A percentile compares a stretch with the other conserved stretches of the same genome.
Evolutionary conservation across 192 early-diverging fungal species (phyloP).

Genomic region (Coemansia sp.): DNA sequence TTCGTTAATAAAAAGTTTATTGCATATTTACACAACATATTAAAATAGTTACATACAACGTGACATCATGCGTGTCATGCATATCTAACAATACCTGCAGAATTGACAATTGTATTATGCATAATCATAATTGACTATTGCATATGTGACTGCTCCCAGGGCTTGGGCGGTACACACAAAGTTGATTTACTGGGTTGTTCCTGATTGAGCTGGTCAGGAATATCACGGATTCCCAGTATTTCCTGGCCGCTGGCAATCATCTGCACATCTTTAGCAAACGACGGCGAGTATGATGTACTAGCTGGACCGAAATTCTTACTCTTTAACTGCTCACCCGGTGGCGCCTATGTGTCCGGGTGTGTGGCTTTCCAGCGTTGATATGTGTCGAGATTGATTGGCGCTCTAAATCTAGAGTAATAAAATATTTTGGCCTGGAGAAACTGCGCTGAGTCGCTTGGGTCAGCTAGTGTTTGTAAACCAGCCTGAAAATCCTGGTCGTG

Average conservation of each 20-base stretch:
- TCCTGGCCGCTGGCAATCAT: conserved; percentile 6
- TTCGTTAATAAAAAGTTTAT: no score
- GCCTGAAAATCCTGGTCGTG: conserved; percentile 30
- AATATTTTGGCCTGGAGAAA: conserved; percentile 28
- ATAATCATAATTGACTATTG: no score
- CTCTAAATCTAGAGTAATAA: conserved; percentile 25
- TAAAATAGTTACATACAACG: no score
- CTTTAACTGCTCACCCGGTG: neutral
- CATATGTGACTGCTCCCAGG: conserved; percentile 20
- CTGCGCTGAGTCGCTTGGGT: conserved; percentile 1
- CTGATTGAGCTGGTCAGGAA: conserved; percentile 36
- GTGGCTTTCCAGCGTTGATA: conserved; percentile 30
- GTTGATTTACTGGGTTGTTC: conserved; percentile 33
- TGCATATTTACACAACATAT: no score
- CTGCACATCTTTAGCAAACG: no score
- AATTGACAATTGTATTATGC: no score
- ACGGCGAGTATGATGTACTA: no score
- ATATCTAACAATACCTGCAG: no score
- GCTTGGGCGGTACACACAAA: conserved; percentile 32
- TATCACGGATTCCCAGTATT: conserved; percentile 36
- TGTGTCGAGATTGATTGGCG: conserved; percentile 12
- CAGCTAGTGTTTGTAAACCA: conserved; percentile 24
- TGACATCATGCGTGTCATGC: no score
- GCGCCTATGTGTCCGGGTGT: neutral
- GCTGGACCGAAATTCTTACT: no score